Evolutionary conservation across 2,329 filamentous ascomycete genomes (phyloP).

Genomic region (Venturiaceae sp.): DNA sequence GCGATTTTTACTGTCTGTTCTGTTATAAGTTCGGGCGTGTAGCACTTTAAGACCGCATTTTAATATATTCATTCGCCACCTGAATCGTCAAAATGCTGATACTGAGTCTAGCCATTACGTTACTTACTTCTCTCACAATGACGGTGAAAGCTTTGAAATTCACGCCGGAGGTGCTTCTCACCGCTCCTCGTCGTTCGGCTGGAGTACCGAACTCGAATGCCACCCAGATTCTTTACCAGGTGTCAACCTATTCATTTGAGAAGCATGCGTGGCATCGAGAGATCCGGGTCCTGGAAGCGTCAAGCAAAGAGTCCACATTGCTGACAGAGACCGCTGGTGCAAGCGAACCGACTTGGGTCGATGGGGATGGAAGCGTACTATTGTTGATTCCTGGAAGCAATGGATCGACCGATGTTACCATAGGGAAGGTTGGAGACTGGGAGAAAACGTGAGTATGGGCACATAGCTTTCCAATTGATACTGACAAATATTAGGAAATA

Average conservation of each 20-base stretch:
- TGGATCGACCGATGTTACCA: conserved; percentile 26
- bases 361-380: conserved; percentile 50
- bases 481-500: conserved; percentile 21
- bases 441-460: conserved; percentile 18
- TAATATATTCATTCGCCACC: not conserved
- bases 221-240: conserved; percentile 55
- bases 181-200: conserved; percentile 61
- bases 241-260: conserved; percentile 72
- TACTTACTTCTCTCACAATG: conserved; percentile 38
- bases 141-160: conserved; percentile 61
- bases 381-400: conserved; percentile 38
- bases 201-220: conserved; percentile 61
- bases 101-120: not conserved
- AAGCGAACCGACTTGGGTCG: conserved; percentile 68
- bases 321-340: conserved; percentile 56
- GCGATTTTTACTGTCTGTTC: not conserved
- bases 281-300: conserved; percentile 61
- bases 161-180: conserved; percentile 67
- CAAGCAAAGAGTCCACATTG: conserved; percentile 53
- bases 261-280: conserved; percentile 57
- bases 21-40: not conserved
- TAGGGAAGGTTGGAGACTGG: conserved; percentile 23
- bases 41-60: not conserved
- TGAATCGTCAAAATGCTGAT: not conserved
- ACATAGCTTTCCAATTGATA: not conserved